Evolutionary conservation across 495 filamentous ascomycete genomes (phyloP).

Genomic region (Xylaria bambusicola): DNA sequence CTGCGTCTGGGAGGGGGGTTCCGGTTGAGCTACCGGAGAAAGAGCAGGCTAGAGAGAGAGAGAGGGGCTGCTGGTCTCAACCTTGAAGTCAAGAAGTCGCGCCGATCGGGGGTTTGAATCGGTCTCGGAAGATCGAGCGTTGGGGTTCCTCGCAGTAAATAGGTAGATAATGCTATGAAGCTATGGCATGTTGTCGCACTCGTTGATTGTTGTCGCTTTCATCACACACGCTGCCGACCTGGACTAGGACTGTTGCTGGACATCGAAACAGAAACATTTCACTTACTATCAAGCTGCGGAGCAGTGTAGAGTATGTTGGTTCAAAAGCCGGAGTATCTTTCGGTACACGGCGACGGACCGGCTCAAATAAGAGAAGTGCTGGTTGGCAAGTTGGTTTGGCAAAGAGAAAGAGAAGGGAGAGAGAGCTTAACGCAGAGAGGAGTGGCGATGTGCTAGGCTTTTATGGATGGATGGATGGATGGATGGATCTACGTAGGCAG

Average conservation of each 20-base stretch:
- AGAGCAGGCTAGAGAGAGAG: neutral
- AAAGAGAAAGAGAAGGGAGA: conserved; percentile 29
- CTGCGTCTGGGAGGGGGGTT: neutral
- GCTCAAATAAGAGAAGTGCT: conserved; percentile 24
- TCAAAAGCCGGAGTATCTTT: conserved; percentile 21
- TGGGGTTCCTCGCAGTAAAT: conserved; percentile 1
- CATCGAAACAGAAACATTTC: conserved; percentile 3
- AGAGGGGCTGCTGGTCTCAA: too few species aligned
- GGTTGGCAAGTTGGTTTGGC: conserved; percentile 33
- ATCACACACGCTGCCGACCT: neutral
- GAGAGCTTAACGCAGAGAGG: conserved; percentile 25
- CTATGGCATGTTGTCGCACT: neutral
- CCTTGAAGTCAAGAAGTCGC: neutral
- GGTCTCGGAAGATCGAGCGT: neutral
- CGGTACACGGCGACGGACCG: conserved; percentile 21
- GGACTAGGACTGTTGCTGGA: conserved; percentile 11
- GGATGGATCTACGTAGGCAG: conserved; percentile 6
- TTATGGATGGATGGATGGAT: conserved; percentile 25
- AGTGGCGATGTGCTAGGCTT: conserved; percentile 31
- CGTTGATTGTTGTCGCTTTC: conserved; percentile 1
- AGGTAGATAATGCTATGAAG: neutral
- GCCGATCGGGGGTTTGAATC: neutral
- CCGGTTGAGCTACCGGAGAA: conserved; percentile 2
- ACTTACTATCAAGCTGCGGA: conserved; percentile 10
- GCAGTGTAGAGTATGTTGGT: neutral